These are phyloP conservation scores for Hanseniaspora meyeri DNA, from an alignment of 805 yeast genomes.

Conservation along the genomic window DNA sequence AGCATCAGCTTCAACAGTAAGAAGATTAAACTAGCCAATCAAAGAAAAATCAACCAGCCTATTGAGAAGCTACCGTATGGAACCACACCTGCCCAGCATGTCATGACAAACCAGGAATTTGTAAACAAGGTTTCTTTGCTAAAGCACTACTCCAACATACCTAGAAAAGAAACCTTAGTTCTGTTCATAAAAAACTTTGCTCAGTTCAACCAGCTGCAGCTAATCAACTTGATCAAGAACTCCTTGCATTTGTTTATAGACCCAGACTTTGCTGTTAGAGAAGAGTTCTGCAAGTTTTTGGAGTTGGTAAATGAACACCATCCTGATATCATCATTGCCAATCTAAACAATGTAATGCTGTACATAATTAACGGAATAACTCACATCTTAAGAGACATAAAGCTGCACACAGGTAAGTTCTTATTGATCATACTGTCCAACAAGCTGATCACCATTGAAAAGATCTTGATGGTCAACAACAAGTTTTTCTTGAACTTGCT, in stretches of 20 bases:
- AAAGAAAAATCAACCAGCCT: conserved; percentile 18
- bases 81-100: not conserved
- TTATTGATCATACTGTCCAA: conserved; percentile 23
- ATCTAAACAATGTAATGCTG: conserved; percentile 49
- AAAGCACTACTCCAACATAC: conserved; percentile 58
- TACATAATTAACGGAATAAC: conserved; percentile 88
- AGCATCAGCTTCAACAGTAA: conserved; percentile 76
- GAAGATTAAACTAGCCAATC: conserved; percentile 26
- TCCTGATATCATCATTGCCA: conserved; percentile 46
- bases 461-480: conserved; percentile 48
- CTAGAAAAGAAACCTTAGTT: conserved; percentile 59
- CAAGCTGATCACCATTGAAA: conserved; percentile 15
- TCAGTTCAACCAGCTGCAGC: conserved; percentile 22
- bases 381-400: conserved; percentile 64
- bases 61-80: not conserved
- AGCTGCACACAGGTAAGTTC: conserved; percentile 63
- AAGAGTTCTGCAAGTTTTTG: conserved; percentile 39
- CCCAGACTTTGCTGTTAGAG: conserved; percentile 51
- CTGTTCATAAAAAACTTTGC: conserved; percentile 36
- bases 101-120: conserved; percentile 30
- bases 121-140: conserved; percentile 55
- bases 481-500: conserved; percentile 60
- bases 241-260: conserved; percentile 36
- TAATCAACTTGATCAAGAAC: conserved; percentile 29
- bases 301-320: conserved; percentile 37